Percentiles rank a stretch among this genome's conserved stretches.
These are phyloP conservation scores for Patellifolia procumbens DNA, from an alignment of 179 eudicot genomes.

Conservation along the genomic window DNA sequence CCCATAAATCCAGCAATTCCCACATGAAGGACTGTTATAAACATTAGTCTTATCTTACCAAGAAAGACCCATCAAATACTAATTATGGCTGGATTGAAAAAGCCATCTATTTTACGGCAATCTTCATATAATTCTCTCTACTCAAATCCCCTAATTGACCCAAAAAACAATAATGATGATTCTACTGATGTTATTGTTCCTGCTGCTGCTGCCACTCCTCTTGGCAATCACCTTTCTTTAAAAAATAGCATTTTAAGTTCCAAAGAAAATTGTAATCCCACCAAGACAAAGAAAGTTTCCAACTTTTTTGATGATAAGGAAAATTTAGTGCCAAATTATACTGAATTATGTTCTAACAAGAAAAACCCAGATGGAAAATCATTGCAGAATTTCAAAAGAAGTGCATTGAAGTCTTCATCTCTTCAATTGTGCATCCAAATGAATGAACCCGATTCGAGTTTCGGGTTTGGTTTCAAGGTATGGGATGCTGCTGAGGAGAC, in stretches of 20 bases:
- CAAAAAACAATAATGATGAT: slow-evolving; percentile 46
- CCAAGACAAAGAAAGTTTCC: slow-evolving; percentile 15
- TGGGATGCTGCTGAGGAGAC: slow-evolving; percentile 47
- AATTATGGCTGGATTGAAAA: slow-evolving; percentile 58
- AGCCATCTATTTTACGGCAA: slow-evolving; percentile 42
- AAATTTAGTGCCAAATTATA: slow-evolving; percentile 37
- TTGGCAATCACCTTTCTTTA: slow-evolving; percentile 19
- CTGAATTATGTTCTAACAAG: too few relatives aligned
- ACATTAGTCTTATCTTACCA: slow-evolving; percentile 17
- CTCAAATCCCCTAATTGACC: slow-evolving; percentile 60
- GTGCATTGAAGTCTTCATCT: slow-evolving; percentile 65
- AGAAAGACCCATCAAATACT: not conserved
- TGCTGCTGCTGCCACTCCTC: slow-evolving; percentile 9
- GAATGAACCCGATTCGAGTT: slow-evolving; percentile 62
- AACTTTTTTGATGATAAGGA: slow-evolving; percentile 46
- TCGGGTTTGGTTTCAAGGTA: slow-evolving; percentile 46
- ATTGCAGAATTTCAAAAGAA: slow-evolving; percentile 35
- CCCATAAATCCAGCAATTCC: not conserved
- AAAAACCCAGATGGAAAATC: slow-evolving; percentile 39
- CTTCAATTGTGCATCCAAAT: slow-evolving; percentile 75
- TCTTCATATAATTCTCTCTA: slow-evolving; percentile 53
- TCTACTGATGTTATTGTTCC: not conserved
- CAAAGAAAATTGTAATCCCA: slow-evolving; percentile 1
- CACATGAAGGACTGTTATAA: not conserved
- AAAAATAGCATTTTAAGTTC: not conserved